Conservation (phyloP, 2,329 filamentous ascomycete genomes). For the Aspergillus awamori region DNA sequence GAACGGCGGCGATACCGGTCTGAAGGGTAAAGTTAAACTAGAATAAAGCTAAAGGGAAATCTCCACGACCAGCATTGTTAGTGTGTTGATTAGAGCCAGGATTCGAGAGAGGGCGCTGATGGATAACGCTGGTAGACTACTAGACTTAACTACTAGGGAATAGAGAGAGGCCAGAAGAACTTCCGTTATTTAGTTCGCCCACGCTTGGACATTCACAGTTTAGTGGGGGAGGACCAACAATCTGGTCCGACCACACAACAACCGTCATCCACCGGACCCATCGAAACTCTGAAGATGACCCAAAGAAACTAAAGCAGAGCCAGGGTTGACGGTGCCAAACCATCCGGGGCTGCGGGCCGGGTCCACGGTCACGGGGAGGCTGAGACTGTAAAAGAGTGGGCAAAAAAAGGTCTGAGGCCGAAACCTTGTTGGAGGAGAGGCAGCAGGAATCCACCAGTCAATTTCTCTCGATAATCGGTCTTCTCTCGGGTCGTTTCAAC, state of each 20-base stretch:
- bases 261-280: neutral
- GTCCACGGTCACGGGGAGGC: slow-evolving; percentile 17
- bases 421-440: neutral
- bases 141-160: no score
- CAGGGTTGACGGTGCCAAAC: slow-evolving; percentile 4
- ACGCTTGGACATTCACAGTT: neutral
- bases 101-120: neutral
- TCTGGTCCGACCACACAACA: neutral
- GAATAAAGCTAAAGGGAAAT: slow-evolving; percentile 5
- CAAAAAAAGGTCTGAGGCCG: neutral
- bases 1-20: neutral
- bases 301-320: neutral
- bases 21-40: slow-evolving; percentile 3
- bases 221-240: neutral
- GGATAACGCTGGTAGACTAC: neutral
- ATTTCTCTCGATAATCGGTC: neutral
- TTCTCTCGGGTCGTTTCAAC: neutral
- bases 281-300: neutral
- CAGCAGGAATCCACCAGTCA: neutral
- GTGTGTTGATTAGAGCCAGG: neutral
- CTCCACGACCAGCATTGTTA: slow-evolving; percentile 1
- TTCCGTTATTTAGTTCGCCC: neutral
- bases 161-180: neutral
- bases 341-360: slow-evolving; percentile 17
- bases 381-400: slow-evolving; percentile 3